Conservation (phyloP, 441 rosid species). For the Isatis lusitanica region DNA sequence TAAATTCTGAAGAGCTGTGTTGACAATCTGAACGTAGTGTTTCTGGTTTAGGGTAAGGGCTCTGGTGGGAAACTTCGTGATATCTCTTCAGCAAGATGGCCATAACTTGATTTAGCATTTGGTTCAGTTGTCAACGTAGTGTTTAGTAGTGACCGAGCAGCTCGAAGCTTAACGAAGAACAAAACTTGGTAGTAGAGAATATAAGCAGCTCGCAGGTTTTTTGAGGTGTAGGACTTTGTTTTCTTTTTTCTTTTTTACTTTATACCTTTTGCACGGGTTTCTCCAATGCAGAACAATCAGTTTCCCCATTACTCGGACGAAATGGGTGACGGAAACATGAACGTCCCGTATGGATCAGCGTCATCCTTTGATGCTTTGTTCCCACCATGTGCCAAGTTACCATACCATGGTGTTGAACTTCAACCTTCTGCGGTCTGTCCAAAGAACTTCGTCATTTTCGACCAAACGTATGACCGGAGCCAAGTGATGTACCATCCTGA, state of each 20-base stretch:
- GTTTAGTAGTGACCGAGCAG: slow-evolving; percentile 29
- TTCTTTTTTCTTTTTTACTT: neutral
- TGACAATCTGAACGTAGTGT: slow-evolving; percentile 32
- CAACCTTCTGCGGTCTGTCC: slow-evolving; percentile 81
- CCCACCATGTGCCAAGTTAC: slow-evolving; percentile 53
- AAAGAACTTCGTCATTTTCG: slow-evolving; percentile 67
- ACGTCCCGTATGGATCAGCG: slow-evolving; percentile 44
- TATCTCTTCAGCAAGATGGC: slow-evolving; percentile 41
- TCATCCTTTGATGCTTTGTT: slow-evolving; percentile 49
- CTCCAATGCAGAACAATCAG: slow-evolving; percentile 60
- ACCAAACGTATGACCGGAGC: slow-evolving; percentile 65
- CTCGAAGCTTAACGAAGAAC: slow-evolving; percentile 25
- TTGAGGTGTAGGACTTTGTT: slow-evolving; percentile 30
- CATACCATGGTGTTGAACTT: slow-evolving; percentile 62
- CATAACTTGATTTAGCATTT: slow-evolving; percentile 40
- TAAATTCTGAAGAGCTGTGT: slow-evolving; percentile 41
- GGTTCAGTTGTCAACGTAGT: slow-evolving; percentile 34
- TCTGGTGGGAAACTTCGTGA: slow-evolving; percentile 32
- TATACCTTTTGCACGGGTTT: slow-evolving; percentile 22
- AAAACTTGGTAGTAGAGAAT: slow-evolving; percentile 32
- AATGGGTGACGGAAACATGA: slow-evolving; percentile 47
- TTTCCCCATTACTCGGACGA: slow-evolving; percentile 47
- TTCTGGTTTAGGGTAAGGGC: slow-evolving; percentile 30
- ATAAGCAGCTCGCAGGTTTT: slow-evolving; percentile 35
- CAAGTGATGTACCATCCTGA: slow-evolving; percentile 82